Percentiles rank a stretch among this genome's conserved stretches.
Conservation (phyloP, 1,284 basidiomycete species). For the Ustilago shanxiensis region DNA sequence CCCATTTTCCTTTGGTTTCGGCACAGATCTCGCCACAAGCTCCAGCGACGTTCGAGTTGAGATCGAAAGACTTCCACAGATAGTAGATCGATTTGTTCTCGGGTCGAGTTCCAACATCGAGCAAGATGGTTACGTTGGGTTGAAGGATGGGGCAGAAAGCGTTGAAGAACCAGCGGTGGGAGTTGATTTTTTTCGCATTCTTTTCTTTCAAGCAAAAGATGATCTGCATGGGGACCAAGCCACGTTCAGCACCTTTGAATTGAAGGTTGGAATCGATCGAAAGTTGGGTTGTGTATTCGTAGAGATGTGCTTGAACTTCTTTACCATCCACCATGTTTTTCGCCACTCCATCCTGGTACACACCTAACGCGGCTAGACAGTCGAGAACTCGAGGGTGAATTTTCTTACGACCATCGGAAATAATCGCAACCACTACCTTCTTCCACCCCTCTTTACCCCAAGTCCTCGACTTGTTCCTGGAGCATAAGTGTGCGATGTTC, state of each 20-base stretch:
- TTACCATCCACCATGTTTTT: constrained; percentile 89
- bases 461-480: constrained; percentile 90
- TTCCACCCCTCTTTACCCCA: constrained; percentile 99
- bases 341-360: constrained; percentile 80
- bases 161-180: constrained; percentile 75
- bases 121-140: constrained; percentile 87
- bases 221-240: constrained; percentile 72
- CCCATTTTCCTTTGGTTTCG: constrained; percentile 66
- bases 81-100: constrained; percentile 97
- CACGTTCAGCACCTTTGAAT: constrained; percentile 94
- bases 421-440: constrained; percentile 79
- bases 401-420: constrained; percentile 92
- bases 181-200: constrained; percentile 79
- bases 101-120: constrained; percentile 97
- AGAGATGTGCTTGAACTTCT: constrained; percentile 91
- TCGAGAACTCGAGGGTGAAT: constrained; percentile 93
- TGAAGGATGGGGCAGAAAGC: constrained; percentile 71
- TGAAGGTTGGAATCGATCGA: constrained; percentile 87
- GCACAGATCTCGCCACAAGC: constrained; percentile 80
- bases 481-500: constrained; percentile 76
- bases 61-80: constrained; percentile 93
- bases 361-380: constrained; percentile 76
- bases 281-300: constrained; percentile 94
- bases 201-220: constrained; percentile 69
- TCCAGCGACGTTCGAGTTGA: constrained; percentile 82